Percentiles rank a stretch among this genome's conserved stretches.
Conservation (phyloP, 495 filamentous ascomycete species). For the Haplographium delicatum region DNA sequence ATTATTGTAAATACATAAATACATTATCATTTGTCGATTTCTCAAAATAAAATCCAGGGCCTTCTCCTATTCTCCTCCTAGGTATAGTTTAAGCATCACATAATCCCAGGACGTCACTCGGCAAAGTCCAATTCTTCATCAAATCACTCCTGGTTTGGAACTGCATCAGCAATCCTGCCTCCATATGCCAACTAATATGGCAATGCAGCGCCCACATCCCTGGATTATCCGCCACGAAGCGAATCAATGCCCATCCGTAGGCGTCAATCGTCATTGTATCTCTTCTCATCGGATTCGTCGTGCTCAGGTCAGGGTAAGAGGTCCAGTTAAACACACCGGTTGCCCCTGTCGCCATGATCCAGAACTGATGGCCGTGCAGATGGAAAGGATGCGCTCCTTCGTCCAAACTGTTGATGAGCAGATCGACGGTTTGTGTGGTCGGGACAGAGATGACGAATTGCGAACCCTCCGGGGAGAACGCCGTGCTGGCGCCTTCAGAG, state of each 20-base stretch:
- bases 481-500: slow-evolving; percentile 23
- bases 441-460: slow-evolving; percentile 35
- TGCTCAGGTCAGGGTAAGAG: slow-evolving; percentile 25
- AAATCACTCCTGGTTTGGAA: slow-evolving; percentile 40
- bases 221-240: slow-evolving; percentile 63
- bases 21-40: no score
- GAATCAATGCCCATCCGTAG: slow-evolving; percentile 52
- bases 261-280: slow-evolving; percentile 53
- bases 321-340: slow-evolving; percentile 37
- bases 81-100: slow-evolving; percentile 27
- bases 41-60: no score
- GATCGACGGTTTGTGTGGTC: slow-evolving; percentile 62
- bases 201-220: slow-evolving; percentile 80
- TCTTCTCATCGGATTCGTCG: slow-evolving; percentile 43
- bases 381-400: slow-evolving; percentile 49
- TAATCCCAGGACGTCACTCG: slow-evolving; percentile 33
- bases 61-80: no score
- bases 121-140: slow-evolving; percentile 36
- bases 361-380: slow-evolving; percentile 74
- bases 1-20: no score
- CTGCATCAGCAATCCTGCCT: slow-evolving; percentile 61
- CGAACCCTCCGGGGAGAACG: slow-evolving; percentile 36
- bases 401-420: slow-evolving; percentile 75
- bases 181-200: slow-evolving; percentile 78
- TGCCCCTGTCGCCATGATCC: slow-evolving; percentile 52